Evolutionary conservation across 106 monocot genomes (phyloP), one percentile per base, ranked within the genome.

Genomic region (Acanthochlamys bracteata): DNA sequence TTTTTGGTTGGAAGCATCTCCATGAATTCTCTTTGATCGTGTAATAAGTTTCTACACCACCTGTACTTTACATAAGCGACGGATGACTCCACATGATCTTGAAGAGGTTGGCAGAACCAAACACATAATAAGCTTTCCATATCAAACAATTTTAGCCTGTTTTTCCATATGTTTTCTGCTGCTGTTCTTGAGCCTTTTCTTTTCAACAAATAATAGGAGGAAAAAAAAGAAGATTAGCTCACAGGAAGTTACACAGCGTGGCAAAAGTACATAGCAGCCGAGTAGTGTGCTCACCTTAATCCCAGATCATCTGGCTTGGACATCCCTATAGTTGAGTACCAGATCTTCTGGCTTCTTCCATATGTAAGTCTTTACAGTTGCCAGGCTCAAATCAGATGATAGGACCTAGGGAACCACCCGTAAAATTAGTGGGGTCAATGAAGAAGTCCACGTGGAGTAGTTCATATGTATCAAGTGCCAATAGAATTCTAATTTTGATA

Each of bases 331-430:
- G 41, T 98, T 83, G 15, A 98, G 88, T 45, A 92, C 65, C 76
- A 98, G 66, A 77, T 98, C 96, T 72, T 98, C 91, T 21, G 88
- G 75, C 71, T 98, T 98, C 76, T 88, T 98, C 96, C 96, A 98
- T 61, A 98, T 70, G 54, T 91, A 98, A 65, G 82, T 66, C 66
- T 79, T 69, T 13, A 98, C 96, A 16, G 96, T 98, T 11, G 88
- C 96, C 75, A 98, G 63, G 69, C 96, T 98, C 96, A 98, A 78
- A 24, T 98, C 88, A 25, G 83, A 85, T 27, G 71, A 63, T 41
- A 98, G 59, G 21, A 85, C 85, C 96, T 98, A 70, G 54, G 78
- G 55, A 49, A 4, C 15, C 2, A 49, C 49, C n/a, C n/a, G n/a
- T n/a, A 49, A 33, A 33, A 33, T 6, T 33, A 33, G 6, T 6